phyloP scores from a whole-genome alignment of 2,329 filamentous ascomycete genomes.

The Clonostachys sp. region DNA sequence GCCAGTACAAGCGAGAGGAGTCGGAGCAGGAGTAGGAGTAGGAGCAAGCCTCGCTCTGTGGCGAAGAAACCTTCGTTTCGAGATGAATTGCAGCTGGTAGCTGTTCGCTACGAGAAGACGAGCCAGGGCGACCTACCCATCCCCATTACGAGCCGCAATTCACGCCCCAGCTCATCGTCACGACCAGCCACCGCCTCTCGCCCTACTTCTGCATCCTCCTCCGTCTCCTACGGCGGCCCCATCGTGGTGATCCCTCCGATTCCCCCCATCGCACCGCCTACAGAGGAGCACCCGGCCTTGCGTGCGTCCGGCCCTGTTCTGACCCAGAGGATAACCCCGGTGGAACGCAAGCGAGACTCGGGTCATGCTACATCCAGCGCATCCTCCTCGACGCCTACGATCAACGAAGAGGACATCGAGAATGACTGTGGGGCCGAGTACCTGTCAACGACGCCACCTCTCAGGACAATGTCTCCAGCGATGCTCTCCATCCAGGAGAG shows the following conservation, averaged over 20 bases:
- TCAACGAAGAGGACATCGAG: conserved; percentile 33
- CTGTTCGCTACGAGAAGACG: conserved; percentile 58
- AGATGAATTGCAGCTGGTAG: conserved; percentile 46
- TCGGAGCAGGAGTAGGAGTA: conserved; percentile 23
- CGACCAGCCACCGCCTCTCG: conserved; percentile 2
- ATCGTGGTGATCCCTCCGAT: conserved; percentile 20
- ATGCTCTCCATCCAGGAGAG: too few relatives aligned
- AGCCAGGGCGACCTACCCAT: conserved; percentile 35
- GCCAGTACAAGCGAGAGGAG: conserved; percentile 23
- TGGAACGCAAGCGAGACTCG: conserved; percentile 50
- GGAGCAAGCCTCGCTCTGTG: conserved; percentile 24
- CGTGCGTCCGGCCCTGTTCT: conserved; percentile 14
- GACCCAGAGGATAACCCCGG: conserved; percentile 3
- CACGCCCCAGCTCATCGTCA: conserved; percentile 11
- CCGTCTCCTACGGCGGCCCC: conserved; percentile 9
- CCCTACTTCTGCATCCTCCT: conserved; percentile 4
- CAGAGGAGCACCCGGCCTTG: conserved; percentile 49
- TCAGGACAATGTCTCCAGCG: too few relatives aligned
- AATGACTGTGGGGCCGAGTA: conserved; percentile 16
- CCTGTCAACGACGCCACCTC: too few relatives aligned
- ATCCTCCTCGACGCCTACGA: conserved; percentile 17
- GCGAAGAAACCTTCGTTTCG: conserved; percentile 28
- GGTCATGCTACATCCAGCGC: conserved; percentile 43
- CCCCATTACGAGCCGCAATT: conserved; percentile 39
- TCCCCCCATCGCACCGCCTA: conserved; percentile 33